Base-by-base conservation (phyloP, 192 early-diverging fungal genomes). In the Kickxella alabastrina region DNA sequence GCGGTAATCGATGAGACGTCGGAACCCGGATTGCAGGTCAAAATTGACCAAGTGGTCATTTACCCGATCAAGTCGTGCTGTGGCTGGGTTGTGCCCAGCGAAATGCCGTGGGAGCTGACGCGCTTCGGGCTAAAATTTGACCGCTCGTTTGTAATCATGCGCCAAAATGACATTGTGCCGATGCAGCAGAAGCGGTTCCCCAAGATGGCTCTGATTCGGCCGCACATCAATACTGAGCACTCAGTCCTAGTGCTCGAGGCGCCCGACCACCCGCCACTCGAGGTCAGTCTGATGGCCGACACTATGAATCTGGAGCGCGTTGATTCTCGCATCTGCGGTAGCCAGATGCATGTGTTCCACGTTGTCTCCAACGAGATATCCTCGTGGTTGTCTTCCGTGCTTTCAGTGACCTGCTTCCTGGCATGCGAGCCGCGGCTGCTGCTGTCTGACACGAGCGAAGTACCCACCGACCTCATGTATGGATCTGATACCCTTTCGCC, bases 11-110 rank as follows among this genome's bases (percentile, higher is more conserved):
- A 66, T 14, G 57, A 44, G 2, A 37, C 24, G 51, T 45, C 9
- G 44, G 17, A 35, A 7, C 35, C 15, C 26, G 19, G 28, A 10
- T 21, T 55, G 43, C 49, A 53, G 22, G 48, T 54, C 17, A 50
- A 51, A 39, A 55, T 74, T 15, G 55, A 73, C 22, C 50, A 39
- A 24, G 27, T 80, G 39, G 37, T 73, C 8, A 44, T 86, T n/a
- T 87, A 80, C 38, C 91, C 91, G 0, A 79, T 93, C 51, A 93
- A 93, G 63, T 88, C 88, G 23, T 93, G 91, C 54, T 82, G 85
- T 70, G 72, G 72, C 49, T 59, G 77, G 65, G 22, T 17, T 6
- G 65, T 75, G 22, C 60, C 71, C 17, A 13, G 36, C 7, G 35
- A 43, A 19, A 48, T 27, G 43, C 22, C 56, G 1, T 75, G 71